These are phyloP conservation scores for Russula earlei DNA, from an alignment of 768 basidiomycete species.

Conservation along the genomic window DNA sequence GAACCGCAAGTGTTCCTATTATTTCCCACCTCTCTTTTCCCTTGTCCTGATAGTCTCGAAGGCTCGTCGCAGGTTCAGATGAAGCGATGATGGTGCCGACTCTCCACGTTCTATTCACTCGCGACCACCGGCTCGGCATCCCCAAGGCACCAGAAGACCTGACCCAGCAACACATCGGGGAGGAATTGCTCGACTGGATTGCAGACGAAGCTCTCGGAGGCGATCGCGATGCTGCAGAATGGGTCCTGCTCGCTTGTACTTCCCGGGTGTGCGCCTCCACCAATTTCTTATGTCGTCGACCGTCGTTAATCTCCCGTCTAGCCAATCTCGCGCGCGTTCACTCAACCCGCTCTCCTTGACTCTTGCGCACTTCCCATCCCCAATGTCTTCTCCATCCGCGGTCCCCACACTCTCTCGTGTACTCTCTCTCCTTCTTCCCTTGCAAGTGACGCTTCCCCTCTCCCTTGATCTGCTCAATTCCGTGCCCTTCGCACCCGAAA, in stretches of 20 bases:
- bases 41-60: constrained; percentile 20
- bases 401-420: constrained; percentile 43
- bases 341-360: constrained; percentile 61
- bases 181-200: constrained; percentile 62
- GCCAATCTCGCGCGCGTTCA: constrained; percentile 57
- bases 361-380: constrained; percentile 51
- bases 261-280: constrained; percentile 48
- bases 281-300: neutral
- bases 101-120: constrained; percentile 56
- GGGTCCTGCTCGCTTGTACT: constrained; percentile 53
- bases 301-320: constrained; percentile 24
- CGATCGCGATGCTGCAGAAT: constrained; percentile 63
- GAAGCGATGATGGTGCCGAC: constrained; percentile 43
- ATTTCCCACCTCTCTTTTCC: no score
- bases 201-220: constrained; percentile 60
- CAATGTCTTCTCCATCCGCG: constrained; percentile 14
- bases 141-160: constrained; percentile 12
- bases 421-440: constrained; percentile 51
- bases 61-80: constrained; percentile 28
- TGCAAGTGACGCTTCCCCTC: constrained; percentile 45
- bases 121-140: constrained; percentile 30
- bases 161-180: constrained; percentile 29
- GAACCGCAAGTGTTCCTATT: constrained; percentile 43
- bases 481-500: constrained; percentile 50
- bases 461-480: constrained; percentile 55